Evolutionary conservation across 495 filamentous ascomycete species (phyloP).

Genomic region (Xylaria telfairii): DNA sequence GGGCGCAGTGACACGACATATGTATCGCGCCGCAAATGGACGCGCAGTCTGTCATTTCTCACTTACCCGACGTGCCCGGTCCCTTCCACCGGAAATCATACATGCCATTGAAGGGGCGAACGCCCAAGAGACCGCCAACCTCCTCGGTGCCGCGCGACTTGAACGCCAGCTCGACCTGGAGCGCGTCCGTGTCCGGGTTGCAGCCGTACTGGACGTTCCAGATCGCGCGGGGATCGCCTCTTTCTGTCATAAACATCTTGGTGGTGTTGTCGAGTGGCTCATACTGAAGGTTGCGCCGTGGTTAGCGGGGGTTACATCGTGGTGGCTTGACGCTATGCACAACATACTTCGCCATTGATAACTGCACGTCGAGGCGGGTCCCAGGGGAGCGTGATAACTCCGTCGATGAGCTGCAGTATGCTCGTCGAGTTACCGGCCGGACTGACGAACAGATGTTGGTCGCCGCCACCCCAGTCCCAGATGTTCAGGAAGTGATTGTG

Average conservation of each 20-base stretch:
- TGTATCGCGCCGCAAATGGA: neutral
- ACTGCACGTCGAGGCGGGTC: slow-evolving; percentile 48
- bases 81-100: slow-evolving; percentile 57
- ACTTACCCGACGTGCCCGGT: slow-evolving; percentile 51
- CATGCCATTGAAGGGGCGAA: slow-evolving; percentile 46
- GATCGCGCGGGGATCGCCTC: slow-evolving; percentile 52
- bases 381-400: slow-evolving; percentile 46
- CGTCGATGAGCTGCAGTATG: slow-evolving; percentile 54
- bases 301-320: slow-evolving; percentile 17
- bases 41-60: neutral
- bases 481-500: slow-evolving; percentile 60
- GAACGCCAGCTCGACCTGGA: slow-evolving; percentile 52
- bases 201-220: slow-evolving; percentile 58
- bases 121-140: slow-evolving; percentile 49
- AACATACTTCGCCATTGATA: slow-evolving; percentile 53
- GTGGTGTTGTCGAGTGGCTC: slow-evolving; percentile 59
- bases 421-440: slow-evolving; percentile 54
- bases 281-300: slow-evolving; percentile 41
- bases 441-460: slow-evolving; percentile 57
- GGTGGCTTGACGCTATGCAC: slow-evolving; percentile 9
- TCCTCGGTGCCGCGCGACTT: slow-evolving; percentile 41
- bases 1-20: neutral
- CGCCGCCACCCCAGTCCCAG: slow-evolving; percentile 53
- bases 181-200: slow-evolving; percentile 53
- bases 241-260: slow-evolving; percentile 62